Evolutionary conservation across 352 stramenopile genomes (phyloP), one percentile per base, ranked within the genome.

Genomic region (Phytopythium ostracodes): DNA sequence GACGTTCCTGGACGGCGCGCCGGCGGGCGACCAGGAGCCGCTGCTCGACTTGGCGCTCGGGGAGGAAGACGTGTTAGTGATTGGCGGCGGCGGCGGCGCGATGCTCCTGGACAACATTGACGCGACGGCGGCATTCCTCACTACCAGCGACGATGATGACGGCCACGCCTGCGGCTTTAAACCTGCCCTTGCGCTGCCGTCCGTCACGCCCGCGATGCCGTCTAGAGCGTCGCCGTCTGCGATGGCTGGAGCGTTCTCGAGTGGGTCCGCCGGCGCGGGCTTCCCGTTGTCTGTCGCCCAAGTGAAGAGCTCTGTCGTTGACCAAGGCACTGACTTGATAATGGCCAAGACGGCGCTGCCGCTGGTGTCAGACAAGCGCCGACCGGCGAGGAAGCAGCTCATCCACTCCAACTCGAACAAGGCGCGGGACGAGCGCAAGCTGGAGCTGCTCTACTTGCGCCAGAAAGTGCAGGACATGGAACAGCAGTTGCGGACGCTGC

Each of bases 361-460:
- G 50, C 59, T 65, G n/a, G 49, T 42, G 50, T 38, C 38, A 27
- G 59, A 36, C 38, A 51, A 50, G 36, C 59, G 38, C 29, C 47
- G 46, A 33, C 31, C 27, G 7, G 49, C 20, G 17, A 73, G 72
- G 47, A 81, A 75, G 61, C 66, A 66, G 46, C 64, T 74, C 51
- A 76, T 70, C 7, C 73, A 73, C 60, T 68, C 62, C 42, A 80
- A 76, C 53, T 60, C 72, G 24, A 80, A 80, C 67, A 80, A 80
- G 38, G 72, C 72, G 52, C 64, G 72, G 11, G 70, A 80, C 64
- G 70, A 75, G 35, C 72, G 72, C 58, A 73, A 71, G 29, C 59
- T 76, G 29, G 73, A 81, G 52, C 58, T 81, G 33, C 35, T 69
- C 6, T 81, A 81, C 36, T 60, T 81, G n/a, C 67, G 73, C n/a